Base-by-base conservation (phyloP, 306 rosid species). In the Trichosanthes cucumerina region DNA sequence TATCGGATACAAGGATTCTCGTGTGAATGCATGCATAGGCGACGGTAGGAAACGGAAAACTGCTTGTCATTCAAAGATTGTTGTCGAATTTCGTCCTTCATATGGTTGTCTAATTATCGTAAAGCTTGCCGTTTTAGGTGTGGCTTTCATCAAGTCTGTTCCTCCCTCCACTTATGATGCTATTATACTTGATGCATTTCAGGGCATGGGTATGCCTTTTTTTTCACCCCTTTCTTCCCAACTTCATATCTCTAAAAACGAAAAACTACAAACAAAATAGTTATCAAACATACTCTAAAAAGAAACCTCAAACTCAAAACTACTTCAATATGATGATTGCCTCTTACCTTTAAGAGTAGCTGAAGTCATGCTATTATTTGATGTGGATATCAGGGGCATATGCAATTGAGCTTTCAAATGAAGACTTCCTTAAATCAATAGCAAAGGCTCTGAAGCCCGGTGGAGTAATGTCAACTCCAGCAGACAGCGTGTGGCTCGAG, bases 401-500 rank as follows among this genome's bases (percentile, higher is more conserved):
- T 75, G 83, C 84, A 78, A 19, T 19, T 7, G 92, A 91, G 83
- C 86, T 90, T 6, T 80, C 83, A 5, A 80, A 87, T 52, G 65
- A 80, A 39, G 68, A 81, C 4, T 87, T 91, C 77, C 84, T 91
- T 59, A 83, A 83, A 28, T 38, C 69, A 82, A 83, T 86, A 33
- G 82, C 86, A 0, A 83, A 81, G 71, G 90, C 91, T 56, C 85
- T 90, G 2, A 79, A 89, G 2, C 85, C 87, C 0, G 93, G 95
- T 1, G 94, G 95, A 23, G 93, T 90, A 0, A 1, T 90, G 58
- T 90, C 92, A 50, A 82, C 83, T 21, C 94, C 83, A 50, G 95
- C 95, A 24, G 93, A 92, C 62, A 90, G 97, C 79, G n/a, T 90
- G n/a, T 91, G 97, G 92, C 83, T 83, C 59, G 15, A 81, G 9